phyloP scores from a whole-genome alignment of 208 protist genomes.

The Leishmania arabica region DNA sequence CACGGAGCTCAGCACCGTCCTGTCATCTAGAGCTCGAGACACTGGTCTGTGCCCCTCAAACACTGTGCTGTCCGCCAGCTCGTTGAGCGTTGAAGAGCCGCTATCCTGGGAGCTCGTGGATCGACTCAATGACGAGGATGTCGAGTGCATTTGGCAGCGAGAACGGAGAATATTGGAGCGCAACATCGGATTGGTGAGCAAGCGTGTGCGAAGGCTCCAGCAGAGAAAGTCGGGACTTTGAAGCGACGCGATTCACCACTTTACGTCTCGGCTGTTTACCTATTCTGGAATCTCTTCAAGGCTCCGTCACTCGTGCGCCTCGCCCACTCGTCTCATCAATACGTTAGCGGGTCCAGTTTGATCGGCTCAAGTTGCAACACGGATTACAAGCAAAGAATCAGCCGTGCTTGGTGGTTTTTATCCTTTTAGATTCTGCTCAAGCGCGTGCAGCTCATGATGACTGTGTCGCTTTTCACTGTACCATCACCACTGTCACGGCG shows the following conservation, averaged over 20 bases:
- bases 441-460: neutral
- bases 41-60: too few relatives aligned
- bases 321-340: neutral
- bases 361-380: neutral
- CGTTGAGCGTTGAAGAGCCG: neutral
- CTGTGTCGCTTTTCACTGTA: neutral
- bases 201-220: constrained; percentile 15
- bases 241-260: neutral
- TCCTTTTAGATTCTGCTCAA: constrained; percentile 12
- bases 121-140: constrained; percentile 21
- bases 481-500: neutral
- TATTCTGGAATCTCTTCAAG: neutral
- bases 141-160: constrained; percentile 25
- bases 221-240: neutral
- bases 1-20: constrained; percentile 10
- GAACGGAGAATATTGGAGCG: constrained; percentile 17
- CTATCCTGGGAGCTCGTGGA: constrained; percentile 18
- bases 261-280: neutral
- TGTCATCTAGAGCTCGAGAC: neutral
- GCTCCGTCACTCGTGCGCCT: neutral
- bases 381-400: neutral
- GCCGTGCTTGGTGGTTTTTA: neutral
- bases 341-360: neutral
- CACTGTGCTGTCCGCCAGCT: neutral
- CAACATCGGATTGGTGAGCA: constrained; percentile 4